Percentiles rank a stretch among this genome's conserved stretches.
phyloP scores from a whole-genome alignment of 129 eudicot genomes.

The Daucus carota region DH1_v3.0 NC_030385.2:37733501-37734000 shows the following conservation, averaged over 20 bases:
- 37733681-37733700: not conserved
- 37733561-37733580: not conserved
- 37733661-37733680: not conserved
- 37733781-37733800: not conserved
- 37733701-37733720: not conserved
- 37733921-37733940: constrained; percentile 6
- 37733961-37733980: constrained; percentile 2
- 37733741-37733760: not conserved
- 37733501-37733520: not conserved
- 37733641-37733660: not conserved
- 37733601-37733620: not conserved
- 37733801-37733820: not conserved
- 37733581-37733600: not conserved
- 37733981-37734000: constrained; percentile 6
- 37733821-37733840: not conserved
- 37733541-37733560: not conserved
- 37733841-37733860: not conserved
- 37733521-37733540: not conserved
- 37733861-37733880: constrained; percentile 2
- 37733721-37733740: not conserved
- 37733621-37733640: not conserved
- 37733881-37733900: not conserved
- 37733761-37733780: not conserved
- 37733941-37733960: not conserved
- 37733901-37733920: constrained; percentile 6